Evolutionary conservation across 805 yeast genomes (phyloP).

Genomic region (Jamesozyma piceae): DNA sequence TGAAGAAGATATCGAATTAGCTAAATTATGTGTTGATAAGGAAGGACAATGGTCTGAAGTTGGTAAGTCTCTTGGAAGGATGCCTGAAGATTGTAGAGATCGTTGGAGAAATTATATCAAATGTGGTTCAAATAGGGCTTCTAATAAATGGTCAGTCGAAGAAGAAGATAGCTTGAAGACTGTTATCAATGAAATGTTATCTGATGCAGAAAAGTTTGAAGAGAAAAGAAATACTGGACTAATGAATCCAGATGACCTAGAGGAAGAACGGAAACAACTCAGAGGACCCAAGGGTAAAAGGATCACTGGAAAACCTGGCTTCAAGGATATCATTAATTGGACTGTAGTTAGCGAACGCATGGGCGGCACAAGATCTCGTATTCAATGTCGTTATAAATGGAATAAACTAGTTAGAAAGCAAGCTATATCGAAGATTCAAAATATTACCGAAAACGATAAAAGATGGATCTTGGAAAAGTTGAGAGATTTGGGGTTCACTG

Average conservation of each 20-base stretch:
- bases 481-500: conserved; percentile 35
- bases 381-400: conserved; percentile 95
- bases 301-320: conserved; percentile 16
- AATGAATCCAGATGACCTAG: conserved; percentile 11
- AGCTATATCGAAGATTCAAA: conserved; percentile 35
- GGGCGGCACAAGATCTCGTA: conserved; percentile 82
- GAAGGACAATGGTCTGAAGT: conserved; percentile 85
- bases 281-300: conserved; percentile 17
- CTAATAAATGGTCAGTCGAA: conserved; percentile 67
- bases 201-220: conserved; percentile 22
- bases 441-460: conserved; percentile 39
- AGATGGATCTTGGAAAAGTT: conserved; percentile 41
- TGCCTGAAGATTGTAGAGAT: conserved; percentile 98
- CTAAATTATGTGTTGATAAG: conserved; percentile 50
- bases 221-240: conserved; percentile 11
- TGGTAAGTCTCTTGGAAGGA: conserved; percentile 71
- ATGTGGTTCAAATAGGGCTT: conserved; percentile 70
- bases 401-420: conserved; percentile 64
- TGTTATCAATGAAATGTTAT: conserved; percentile 44
- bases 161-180: conserved; percentile 57
- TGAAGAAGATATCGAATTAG: conserved; percentile 65
- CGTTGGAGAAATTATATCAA: conserved; percentile 93
- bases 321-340: conserved; percentile 64
- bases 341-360: conserved; percentile 80
- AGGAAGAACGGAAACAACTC: conserved; percentile 9